Percentiles rank a stretch among this genome's conserved stretches.
Evolutionary conservation across 768 basidiomycete genomes (phyloP).

Genomic region (Pisolithus marmoratus): DNA sequence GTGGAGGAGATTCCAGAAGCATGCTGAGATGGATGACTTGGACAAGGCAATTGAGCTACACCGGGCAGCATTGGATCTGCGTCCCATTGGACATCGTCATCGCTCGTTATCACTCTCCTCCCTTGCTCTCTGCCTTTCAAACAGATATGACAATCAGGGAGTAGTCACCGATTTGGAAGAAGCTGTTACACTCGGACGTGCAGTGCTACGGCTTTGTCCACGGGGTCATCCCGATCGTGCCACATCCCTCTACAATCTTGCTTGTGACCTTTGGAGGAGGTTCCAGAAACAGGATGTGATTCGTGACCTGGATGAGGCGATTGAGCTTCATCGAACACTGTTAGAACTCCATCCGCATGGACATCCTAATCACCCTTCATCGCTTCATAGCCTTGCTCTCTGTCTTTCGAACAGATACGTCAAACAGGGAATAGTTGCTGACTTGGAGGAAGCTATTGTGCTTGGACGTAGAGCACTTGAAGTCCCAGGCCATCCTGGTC

Average conservation of each 20-base stretch:
- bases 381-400: background rate
- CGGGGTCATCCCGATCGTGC: conserved; percentile 40
- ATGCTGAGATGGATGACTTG: background rate
- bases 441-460: conserved; percentile 11
- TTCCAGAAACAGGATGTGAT: background rate
- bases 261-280: conserved; percentile 22
- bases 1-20: background rate
- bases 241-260: conserved; percentile 47
- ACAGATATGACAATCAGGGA: background rate
- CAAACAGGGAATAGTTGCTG: background rate
- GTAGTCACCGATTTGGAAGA: background rate
- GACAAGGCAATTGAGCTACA: background rate
- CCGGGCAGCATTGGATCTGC: background rate
- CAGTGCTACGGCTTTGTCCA: background rate
- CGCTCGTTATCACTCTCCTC: background rate
- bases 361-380: background rate
- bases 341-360: background rate
- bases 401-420: background rate
- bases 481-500: conserved; percentile 4
- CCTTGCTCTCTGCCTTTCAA: background rate
- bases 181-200: background rate
- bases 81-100: background rate
- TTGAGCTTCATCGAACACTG: background rate
- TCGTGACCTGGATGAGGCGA: background rate
- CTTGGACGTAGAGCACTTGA: conserved; percentile 4